These are phyloP conservation scores for Gracilaria vermiculophylla DNA, from an alignment of 23 red algal species.

Conservation along the genomic window DNA sequence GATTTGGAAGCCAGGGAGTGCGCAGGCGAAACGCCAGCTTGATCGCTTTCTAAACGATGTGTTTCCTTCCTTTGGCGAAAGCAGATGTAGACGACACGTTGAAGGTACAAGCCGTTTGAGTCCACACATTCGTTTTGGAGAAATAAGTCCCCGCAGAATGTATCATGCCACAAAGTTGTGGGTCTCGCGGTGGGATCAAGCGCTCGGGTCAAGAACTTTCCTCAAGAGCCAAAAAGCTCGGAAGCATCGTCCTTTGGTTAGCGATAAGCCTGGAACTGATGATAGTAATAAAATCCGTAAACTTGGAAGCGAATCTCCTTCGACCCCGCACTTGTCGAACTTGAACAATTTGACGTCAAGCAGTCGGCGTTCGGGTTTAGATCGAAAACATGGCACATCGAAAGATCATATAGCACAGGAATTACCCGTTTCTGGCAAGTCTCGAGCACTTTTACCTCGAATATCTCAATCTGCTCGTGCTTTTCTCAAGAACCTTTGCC, in stretches of 20 bases:
- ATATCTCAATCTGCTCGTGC: constrained; percentile 66
- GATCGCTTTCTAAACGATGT: constrained; percentile 74
- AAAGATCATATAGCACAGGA: not conserved
- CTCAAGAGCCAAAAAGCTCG: not conserved
- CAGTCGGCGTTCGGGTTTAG: not conserved
- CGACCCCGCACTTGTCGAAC: not conserved
- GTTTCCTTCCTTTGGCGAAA: constrained; percentile 75
- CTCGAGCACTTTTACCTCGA: not conserved
- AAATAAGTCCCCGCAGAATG: constrained; percentile 84
- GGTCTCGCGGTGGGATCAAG: constrained; percentile 49
- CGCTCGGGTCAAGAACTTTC: not conserved
- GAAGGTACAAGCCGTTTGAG: constrained; percentile 74
- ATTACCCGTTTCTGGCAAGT: not conserved
- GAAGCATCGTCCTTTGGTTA: not conserved
- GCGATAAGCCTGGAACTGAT: not conserved
- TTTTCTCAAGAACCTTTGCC: constrained; percentile 90
- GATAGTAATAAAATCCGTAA: constrained; percentile 2
- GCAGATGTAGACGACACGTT: constrained; percentile 59
- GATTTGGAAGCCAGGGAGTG: constrained; percentile 78
- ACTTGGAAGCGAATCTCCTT: not conserved
- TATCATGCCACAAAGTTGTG: constrained; percentile 69
- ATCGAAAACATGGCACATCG: not conserved
- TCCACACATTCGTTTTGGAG: constrained; percentile 93
- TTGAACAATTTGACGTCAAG: not conserved
- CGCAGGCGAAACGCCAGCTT: constrained; percentile 49